Evolutionary conservation across 225 moss, liverwort and hornwort species (phyloP).

Genomic region (Marchantia polymorpha): DNA sequence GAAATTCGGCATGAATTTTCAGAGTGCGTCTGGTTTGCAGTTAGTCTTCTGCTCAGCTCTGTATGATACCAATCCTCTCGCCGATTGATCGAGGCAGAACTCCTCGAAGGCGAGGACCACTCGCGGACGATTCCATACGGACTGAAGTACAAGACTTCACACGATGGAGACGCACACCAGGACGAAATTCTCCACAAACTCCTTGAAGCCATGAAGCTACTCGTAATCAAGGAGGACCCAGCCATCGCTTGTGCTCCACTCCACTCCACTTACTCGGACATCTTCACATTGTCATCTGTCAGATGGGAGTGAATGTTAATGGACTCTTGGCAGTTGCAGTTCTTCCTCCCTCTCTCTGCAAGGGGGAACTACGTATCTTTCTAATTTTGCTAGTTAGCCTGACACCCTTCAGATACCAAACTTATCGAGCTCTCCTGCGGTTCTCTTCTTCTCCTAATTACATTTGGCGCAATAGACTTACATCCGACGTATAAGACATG

Average conservation of each 20-base stretch:
- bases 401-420: too few relatives aligned
- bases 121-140: background rate
- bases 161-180: background rate
- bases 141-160: background rate
- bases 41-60: background rate
- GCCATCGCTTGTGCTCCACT: background rate
- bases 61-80: background rate
- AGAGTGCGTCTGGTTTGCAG: background rate
- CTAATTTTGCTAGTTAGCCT: too few relatives aligned
- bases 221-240: background rate
- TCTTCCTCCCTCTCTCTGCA: too few relatives aligned
- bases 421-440: too few relatives aligned
- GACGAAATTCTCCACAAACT: background rate
- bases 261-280: too few relatives aligned
- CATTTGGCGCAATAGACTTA: too few relatives aligned
- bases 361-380: too few relatives aligned
- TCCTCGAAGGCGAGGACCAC: background rate
- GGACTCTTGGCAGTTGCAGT: too few relatives aligned
- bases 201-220: background rate
- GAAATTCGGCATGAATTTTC: background rate
- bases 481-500: too few relatives aligned
- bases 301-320: too few relatives aligned
- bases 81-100: background rate
- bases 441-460: too few relatives aligned
- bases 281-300: too few relatives aligned